These are phyloP conservation scores for Thelephora terrestris DNA, from an alignment of 1,284 basidiomycete genomes.

Conservation along the genomic window DNA sequence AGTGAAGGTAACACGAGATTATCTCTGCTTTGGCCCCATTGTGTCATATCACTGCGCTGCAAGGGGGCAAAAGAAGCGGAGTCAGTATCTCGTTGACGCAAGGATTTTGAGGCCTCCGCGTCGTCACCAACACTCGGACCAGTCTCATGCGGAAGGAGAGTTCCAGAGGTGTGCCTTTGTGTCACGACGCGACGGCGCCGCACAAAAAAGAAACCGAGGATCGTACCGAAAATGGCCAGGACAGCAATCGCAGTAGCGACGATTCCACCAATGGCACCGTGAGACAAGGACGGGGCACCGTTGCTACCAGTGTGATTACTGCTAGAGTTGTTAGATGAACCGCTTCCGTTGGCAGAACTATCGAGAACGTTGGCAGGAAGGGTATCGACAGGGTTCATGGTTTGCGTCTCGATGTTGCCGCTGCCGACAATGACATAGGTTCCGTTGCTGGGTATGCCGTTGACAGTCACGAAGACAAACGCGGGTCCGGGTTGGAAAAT, in stretches of 20 bases:
- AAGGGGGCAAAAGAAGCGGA: constrained; percentile 51
- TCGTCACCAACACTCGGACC: constrained; percentile 20
- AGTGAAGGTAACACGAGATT: constrained; percentile 27
- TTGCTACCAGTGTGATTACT: constrained; percentile 12
- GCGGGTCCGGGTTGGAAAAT: constrained; percentile 83
- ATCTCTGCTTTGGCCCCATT: constrained; percentile 37
- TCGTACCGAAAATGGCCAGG: constrained; percentile 37
- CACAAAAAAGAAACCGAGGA: constrained; percentile 35
- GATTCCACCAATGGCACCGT: constrained; percentile 38
- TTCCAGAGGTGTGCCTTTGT: constrained; percentile 14
- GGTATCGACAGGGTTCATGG: constrained; percentile 29
- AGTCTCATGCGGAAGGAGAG: constrained; percentile 26
- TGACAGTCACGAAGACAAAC: constrained; percentile 70
- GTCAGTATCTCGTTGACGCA: constrained; percentile 33
- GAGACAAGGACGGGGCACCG: constrained; percentile 26
- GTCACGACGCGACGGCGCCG: constrained; percentile 34
- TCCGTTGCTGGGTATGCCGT: constrained; percentile 78
- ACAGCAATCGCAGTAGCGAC: constrained; percentile 36
- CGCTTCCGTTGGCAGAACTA: constrained; percentile 31
- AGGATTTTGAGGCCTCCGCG: constrained; percentile 17
- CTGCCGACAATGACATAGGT: constrained; percentile 70
- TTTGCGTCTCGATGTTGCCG: constrained; percentile 65
- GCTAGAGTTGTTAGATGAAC: constrained; percentile 9
- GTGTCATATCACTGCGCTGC: constrained; percentile 36
- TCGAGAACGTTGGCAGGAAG: constrained; percentile 45